Evolutionary conservation across 139 green algal species (phyloP).

Genomic region (Desmodesmus armatus): DNA sequence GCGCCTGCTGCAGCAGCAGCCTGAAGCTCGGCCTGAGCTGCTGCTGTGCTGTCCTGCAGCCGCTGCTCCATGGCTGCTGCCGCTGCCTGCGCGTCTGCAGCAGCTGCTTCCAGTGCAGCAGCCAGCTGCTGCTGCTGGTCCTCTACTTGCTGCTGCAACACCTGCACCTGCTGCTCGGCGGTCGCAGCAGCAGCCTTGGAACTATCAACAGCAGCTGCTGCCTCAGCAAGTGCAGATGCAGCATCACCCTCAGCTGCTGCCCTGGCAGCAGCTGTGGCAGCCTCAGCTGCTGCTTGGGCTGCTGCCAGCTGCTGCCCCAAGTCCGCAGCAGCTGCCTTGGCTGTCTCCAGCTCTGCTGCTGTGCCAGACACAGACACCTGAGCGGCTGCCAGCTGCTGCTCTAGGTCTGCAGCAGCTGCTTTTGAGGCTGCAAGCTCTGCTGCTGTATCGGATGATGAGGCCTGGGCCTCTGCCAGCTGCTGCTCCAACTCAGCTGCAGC

Average conservation of each 20-base stretch:
- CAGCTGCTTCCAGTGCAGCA: not conserved
- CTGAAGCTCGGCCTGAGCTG: not conserved
- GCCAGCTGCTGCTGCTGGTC: not conserved
- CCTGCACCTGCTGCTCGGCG: not conserved
- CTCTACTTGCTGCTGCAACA: not conserved
- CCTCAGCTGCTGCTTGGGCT: not conserved
- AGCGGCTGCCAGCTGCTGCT: not conserved
- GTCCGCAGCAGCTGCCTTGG: not conserved
- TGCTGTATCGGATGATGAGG: no score
- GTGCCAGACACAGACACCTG: not conserved
- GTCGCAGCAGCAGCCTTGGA: not conserved
- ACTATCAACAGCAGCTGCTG: not conserved
- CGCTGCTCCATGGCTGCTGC: not conserved
- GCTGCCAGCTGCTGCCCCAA: not conserved
- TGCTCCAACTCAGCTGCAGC: constrained; percentile 4
- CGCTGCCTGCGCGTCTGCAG: not conserved
- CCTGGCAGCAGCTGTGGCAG: not conserved
- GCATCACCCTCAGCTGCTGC: not conserved
- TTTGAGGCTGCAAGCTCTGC: not conserved
- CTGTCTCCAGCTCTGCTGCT: not conserved
- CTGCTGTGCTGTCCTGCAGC: not conserved
- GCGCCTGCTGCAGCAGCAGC: not conserved
- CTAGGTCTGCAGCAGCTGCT: not conserved
- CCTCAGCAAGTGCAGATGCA: not conserved
- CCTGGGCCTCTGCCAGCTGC: not conserved